Base-by-base conservation (phyloP, 352 stramenopile species). In the Sclerospora graminicola region DNA sequence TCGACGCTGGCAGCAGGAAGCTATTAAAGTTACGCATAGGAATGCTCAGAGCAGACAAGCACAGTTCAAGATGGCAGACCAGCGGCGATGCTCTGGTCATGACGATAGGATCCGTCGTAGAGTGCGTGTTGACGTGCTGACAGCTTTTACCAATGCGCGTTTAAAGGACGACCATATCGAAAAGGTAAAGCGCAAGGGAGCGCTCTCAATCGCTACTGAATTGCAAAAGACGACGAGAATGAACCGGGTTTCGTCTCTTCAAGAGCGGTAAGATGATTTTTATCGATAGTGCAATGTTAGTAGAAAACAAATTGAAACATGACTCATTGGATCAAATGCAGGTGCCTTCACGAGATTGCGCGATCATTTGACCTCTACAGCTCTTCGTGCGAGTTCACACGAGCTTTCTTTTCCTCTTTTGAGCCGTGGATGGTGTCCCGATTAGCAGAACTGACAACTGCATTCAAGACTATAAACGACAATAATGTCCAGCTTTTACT, bases 341-440 rank as follows among this genome's bases (percentile, higher is more conserved):
- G 75, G 5, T 89, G 76, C 32, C 66, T 89, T 10, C 69, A 75
- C 27, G 73, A 89, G 41, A 82, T 89, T 31, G 76, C 73, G 19
- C 66, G 66, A 26, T 75, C 70, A n/a, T 86, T 89, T 33, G 76
- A 89, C 37, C 57, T 82, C 27, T 86, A 84, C 55, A 63, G 50
- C 10, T 58, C 69, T 5, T 61, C 57, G 14, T 86, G 76, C 37
- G 56, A 72, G 23, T 79, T 71, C 57, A 84, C 71, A 9, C 61
- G 68, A 13, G 54, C 68, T 13, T 85, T 75, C 43, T 89, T 86
- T 27, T 40, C 54, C 2, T 75, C 66, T 0, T 81, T 86, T 16
- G 73, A 84, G 60, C 73, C 73, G 9, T 89, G 76, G 76, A 89
- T 89, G 76, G 53, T 89, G 35, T 79, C 73, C 6, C 60, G 63